These are phyloP conservation scores for Aaosphaeria pasadenensis DNA, from an alignment of 2,329 filamentous ascomycete species.

Conservation along the genomic window DNA sequence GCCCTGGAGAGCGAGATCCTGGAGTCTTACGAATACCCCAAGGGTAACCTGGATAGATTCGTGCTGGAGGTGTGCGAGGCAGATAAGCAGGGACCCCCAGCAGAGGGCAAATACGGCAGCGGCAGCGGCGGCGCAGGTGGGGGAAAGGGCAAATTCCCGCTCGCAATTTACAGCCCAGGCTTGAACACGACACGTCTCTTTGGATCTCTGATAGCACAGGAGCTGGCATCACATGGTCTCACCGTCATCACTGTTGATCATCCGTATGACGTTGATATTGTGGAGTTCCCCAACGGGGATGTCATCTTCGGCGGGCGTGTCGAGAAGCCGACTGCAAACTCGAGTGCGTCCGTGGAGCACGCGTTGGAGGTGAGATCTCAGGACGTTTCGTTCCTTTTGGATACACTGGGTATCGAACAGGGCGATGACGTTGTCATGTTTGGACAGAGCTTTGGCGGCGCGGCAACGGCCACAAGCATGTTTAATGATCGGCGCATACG, in stretches of 20 bases:
- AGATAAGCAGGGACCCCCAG: background rate
- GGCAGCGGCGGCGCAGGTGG: background rate
- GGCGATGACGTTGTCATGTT: constrained; percentile 11
- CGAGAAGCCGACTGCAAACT: constrained; percentile 4
- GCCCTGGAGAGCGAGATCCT: constrained; percentile 9
- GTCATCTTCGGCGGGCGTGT: constrained; percentile 10
- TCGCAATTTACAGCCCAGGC: constrained; percentile 44
- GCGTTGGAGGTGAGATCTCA: constrained; percentile 11
- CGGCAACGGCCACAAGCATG: constrained; percentile 20
- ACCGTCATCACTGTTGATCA: constrained; percentile 49
- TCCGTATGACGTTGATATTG: constrained; percentile 44
- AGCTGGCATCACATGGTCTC: constrained; percentile 47
- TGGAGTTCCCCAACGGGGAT: constrained; percentile 45
- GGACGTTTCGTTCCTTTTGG: constrained; percentile 13
- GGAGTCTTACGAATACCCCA: constrained; percentile 5
- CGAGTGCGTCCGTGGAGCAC: constrained; percentile 9
- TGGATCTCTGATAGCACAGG: constrained; percentile 40
- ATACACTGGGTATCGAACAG: constrained; percentile 4
- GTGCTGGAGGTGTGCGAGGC: constrained; percentile 6
- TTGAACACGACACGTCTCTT: constrained; percentile 40
- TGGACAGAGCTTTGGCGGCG: constrained; percentile 31
- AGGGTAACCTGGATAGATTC: constrained; percentile 1
- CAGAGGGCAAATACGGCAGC: background rate
- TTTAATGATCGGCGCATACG: constrained; percentile 19
- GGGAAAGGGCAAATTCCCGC: constrained; percentile 1